Percentiles rank a stretch among this genome's conserved stretches.
Evolutionary conservation across 2,329 filamentous ascomycete species (phyloP).

Genomic region (Elsinoe necatrix): DNA sequence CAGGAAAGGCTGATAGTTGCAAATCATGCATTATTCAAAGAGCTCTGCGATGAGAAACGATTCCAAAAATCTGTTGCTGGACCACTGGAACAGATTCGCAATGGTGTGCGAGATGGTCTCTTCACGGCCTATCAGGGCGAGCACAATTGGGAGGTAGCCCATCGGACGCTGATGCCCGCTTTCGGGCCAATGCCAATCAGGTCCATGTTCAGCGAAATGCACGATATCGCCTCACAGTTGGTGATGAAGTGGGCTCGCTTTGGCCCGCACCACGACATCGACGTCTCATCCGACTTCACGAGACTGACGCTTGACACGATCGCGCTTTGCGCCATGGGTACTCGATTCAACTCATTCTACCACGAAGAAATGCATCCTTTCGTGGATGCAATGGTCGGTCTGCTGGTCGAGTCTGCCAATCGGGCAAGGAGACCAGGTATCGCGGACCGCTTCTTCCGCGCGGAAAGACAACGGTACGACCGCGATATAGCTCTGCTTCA

Average conservation of each 20-base stretch:
- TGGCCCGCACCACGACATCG: slow-evolving; percentile 50
- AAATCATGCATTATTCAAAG: slow-evolving; percentile 28
- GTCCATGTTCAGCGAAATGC: slow-evolving; percentile 36
- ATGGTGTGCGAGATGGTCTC: slow-evolving; percentile 41
- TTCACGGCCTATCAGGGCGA: slow-evolving; percentile 35
- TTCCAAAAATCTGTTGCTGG: slow-evolving; percentile 52
- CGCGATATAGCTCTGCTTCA: slow-evolving; percentile 49
- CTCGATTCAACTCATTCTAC: slow-evolving; percentile 69
- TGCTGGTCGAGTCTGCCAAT: slow-evolving; percentile 49
- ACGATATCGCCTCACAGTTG: slow-evolving; percentile 29
- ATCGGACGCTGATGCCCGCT: slow-evolving; percentile 39
- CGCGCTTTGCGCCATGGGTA: slow-evolving; percentile 62
- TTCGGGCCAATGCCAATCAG: slow-evolving; percentile 40
- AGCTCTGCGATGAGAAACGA: slow-evolving; percentile 34
- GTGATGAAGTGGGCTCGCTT: slow-evolving; percentile 23
- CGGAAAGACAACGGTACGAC: slow-evolving; percentile 40
- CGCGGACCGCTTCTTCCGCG: slow-evolving; percentile 35
- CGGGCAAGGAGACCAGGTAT: slow-evolving; percentile 43
- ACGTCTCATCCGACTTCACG: slow-evolving; percentile 59
- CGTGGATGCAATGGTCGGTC: slow-evolving; percentile 56
- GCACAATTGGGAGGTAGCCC: slow-evolving; percentile 33
- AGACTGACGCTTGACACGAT: slow-evolving; percentile 66
- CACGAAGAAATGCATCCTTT: slow-evolving; percentile 61
- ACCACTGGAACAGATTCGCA: slow-evolving; percentile 48
- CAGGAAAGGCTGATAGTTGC: slow-evolving; percentile 21